Percentiles rank a stretch among this genome's conserved stretches.
Conservation (phyloP, 768 basidiomycete species). For the Suillus hirtellus region DNA sequence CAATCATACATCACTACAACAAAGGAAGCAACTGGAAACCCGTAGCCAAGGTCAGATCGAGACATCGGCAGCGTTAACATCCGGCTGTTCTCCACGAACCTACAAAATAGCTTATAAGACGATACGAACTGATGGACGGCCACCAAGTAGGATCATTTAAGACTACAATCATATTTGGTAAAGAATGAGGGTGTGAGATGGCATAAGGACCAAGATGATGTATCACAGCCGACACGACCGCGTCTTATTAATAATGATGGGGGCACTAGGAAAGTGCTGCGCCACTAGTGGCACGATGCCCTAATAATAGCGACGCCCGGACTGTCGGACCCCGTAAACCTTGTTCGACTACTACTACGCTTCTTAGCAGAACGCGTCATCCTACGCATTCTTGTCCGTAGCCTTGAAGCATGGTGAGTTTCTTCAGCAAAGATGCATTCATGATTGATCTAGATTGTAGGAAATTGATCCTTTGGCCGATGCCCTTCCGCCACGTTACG, state of each 20-base stretch:
- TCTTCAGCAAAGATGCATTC: not conserved
- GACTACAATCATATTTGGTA: not conserved
- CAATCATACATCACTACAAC: not conserved
- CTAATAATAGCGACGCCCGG: too few relatives aligned
- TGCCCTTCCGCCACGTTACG: slow-evolving; percentile 56
- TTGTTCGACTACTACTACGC: not conserved
- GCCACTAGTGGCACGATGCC: too few relatives aligned
- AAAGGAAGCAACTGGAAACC: not conserved
- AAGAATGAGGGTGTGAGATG: not conserved
- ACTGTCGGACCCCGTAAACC: slow-evolving; percentile 13
- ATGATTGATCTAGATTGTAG: slow-evolving; percentile 28
- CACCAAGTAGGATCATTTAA: not conserved
- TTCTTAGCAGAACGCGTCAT: not conserved
- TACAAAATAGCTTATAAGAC: not conserved
- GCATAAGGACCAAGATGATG: too few relatives aligned
- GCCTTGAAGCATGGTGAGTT: slow-evolving; percentile 10
- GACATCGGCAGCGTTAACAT: not conserved
- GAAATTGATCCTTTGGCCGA: slow-evolving; percentile 59
- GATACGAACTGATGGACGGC: not conserved
- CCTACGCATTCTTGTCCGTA: not conserved
- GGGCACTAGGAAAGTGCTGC: too few relatives aligned
- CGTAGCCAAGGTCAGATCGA: not conserved
- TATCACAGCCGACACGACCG: too few relatives aligned
- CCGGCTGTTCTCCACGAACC: not conserved
- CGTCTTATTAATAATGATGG: too few relatives aligned